Conservation (phyloP, 345 rosid species). For the Camelina sativa region DNA sequence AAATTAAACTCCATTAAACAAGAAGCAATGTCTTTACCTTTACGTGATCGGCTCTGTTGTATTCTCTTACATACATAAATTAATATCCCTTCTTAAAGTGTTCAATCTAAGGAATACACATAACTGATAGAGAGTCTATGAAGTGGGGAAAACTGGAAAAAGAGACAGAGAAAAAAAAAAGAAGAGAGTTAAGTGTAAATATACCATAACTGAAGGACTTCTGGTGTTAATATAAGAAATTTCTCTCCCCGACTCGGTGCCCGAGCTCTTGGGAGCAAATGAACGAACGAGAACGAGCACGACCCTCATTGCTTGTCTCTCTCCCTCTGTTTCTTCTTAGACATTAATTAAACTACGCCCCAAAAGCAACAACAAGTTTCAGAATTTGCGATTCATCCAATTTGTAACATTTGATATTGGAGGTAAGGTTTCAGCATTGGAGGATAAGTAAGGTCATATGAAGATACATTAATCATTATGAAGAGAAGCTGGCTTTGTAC, state of each 20-base stretch:
- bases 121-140: background rate
- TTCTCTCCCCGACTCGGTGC: conserved; percentile 5
- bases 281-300: conserved; percentile 45
- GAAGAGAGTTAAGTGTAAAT: background rate
- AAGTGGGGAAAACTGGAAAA: background rate
- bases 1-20: conserved; percentile 17
- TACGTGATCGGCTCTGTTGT: conserved; percentile 1
- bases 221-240: conserved; percentile 12
- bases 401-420: background rate
- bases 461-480: conserved; percentile 16
- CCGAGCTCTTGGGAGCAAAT: conserved; percentile 30
- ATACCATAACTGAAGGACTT: conserved; percentile 8
- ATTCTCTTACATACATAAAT: background rate
- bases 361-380: conserved; percentile 5
- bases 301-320: conserved; percentile 36
- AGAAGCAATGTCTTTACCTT: conserved; percentile 3
- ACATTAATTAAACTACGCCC: background rate
- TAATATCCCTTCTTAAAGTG: background rate
- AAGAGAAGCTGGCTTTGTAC: background rate
- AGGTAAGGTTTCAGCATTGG: conserved; percentile 32
- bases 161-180: too few relatives aligned
- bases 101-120: conserved; percentile 3
- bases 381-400: conserved; percentile 14
- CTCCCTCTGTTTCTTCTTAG: conserved; percentile 34
- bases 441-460: conserved; percentile 17